Evolutionary conservation across 2,329 filamentous ascomycete species (phyloP).

Genomic region (Aureobasidium sp.): DNA sequence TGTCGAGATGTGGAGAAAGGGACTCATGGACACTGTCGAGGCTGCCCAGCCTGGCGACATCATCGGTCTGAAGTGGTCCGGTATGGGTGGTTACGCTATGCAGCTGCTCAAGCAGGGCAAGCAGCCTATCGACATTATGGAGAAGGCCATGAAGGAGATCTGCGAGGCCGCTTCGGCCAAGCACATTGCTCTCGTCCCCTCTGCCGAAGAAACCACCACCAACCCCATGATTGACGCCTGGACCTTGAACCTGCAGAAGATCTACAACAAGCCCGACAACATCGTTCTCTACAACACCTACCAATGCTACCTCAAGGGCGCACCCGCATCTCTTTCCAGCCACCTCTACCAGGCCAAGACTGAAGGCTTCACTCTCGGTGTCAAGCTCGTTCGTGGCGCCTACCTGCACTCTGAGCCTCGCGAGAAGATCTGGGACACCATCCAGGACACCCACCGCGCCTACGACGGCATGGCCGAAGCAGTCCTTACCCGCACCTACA

Average conservation of each 20-base stretch:
- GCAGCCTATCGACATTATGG: slow-evolving; percentile 55
- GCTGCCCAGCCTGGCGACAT: slow-evolving; percentile 44
- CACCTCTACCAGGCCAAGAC: slow-evolving; percentile 40
- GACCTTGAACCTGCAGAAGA: slow-evolving; percentile 66
- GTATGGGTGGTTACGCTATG: slow-evolving; percentile 66
- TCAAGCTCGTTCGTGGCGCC: slow-evolving; percentile 50
- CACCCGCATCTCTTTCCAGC: slow-evolving; percentile 32
- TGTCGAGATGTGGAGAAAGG: slow-evolving; percentile 61
- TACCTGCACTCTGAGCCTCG: slow-evolving; percentile 45
- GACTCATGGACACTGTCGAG: slow-evolving; percentile 63
- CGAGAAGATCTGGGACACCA: slow-evolving; percentile 44
- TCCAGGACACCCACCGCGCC: slow-evolving; percentile 46
- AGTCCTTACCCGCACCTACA: slow-evolving; percentile 57
- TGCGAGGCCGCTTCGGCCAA: slow-evolving; percentile 62
- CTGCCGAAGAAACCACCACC: slow-evolving; percentile 73
- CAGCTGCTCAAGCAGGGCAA: slow-evolving; percentile 54
- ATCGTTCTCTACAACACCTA: slow-evolving; percentile 65
- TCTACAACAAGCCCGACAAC: slow-evolving; percentile 53
- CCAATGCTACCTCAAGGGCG: slow-evolving; percentile 47
- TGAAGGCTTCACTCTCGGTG: slow-evolving; percentile 43
- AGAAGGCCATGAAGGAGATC: slow-evolving; percentile 61
- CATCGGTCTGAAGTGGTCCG: slow-evolving; percentile 61
- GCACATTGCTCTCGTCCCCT: slow-evolving; percentile 67
- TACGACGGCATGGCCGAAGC: slow-evolving; percentile 65
- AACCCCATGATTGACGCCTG: slow-evolving; percentile 74